Percentiles rank a stretch among this genome's conserved stretches.
Evolutionary conservation across 768 basidiomycete genomes (phyloP).

Genomic region (Harrya chromipes): DNA sequence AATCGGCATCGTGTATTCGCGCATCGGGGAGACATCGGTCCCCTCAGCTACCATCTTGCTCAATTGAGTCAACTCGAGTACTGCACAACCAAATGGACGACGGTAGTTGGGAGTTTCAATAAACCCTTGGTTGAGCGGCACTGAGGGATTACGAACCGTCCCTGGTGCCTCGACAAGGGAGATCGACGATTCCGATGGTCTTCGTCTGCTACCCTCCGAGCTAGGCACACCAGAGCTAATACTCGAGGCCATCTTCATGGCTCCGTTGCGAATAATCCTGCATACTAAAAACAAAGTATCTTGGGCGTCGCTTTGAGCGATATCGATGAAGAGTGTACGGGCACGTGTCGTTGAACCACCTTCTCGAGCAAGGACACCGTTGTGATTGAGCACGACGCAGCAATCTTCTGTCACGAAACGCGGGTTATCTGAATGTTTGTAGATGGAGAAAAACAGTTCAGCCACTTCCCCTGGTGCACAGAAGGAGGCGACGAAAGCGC

Average conservation of each 20-base stretch:
- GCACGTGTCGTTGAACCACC: slow-evolving; percentile 57
- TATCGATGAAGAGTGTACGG: slow-evolving; percentile 85
- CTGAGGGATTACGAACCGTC: slow-evolving; percentile 8
- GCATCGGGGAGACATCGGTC: slow-evolving; percentile 56
- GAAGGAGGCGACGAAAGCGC: slow-evolving; percentile 87
- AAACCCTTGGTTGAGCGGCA: slow-evolving; percentile 27
- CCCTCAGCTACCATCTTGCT: slow-evolving; percentile 64
- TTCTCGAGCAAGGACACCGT: slow-evolving; percentile 82
- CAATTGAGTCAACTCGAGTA: slow-evolving; percentile 80
- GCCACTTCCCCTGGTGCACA: slow-evolving; percentile 90
- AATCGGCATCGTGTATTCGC: slow-evolving; percentile 86
- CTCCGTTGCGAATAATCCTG: slow-evolving; percentile 83
- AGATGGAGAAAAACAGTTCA: slow-evolving; percentile 92
- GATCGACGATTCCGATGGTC: slow-evolving; percentile 52
- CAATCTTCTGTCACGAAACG: slow-evolving; percentile 95
- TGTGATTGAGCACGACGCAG: slow-evolving; percentile 85
- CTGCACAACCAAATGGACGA: slow-evolving; percentile 94
- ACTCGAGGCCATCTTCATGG: slow-evolving; percentile 67
- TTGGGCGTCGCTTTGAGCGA: slow-evolving; percentile 82
- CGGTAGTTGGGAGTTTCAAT: slow-evolving; percentile 56
- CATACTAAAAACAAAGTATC: slow-evolving; percentile 89
- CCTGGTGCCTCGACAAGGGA: slow-evolving; percentile 36
- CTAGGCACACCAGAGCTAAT: slow-evolving; percentile 46
- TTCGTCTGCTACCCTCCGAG: slow-evolving; percentile 40
- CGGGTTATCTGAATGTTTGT: slow-evolving; percentile 68